Evolutionary conservation across 2,329 filamentous ascomycete species (phyloP).

Genomic region (Ascochyta pisi): DNA sequence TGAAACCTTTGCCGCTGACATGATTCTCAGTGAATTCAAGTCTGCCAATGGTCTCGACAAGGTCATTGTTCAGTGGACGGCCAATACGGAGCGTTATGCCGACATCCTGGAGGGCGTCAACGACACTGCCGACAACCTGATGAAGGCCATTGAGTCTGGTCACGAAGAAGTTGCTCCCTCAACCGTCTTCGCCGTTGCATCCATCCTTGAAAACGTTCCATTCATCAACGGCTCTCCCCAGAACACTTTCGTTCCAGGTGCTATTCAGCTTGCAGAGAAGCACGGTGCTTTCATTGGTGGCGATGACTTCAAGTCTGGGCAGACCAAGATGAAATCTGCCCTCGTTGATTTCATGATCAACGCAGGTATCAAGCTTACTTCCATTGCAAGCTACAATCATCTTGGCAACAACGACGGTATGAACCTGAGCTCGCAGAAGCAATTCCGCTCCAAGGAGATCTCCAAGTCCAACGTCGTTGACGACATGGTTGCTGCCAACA

Average conservation of each 20-base stretch:
- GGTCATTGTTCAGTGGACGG: conserved; percentile 97
- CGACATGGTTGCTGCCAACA: conserved; percentile 98
- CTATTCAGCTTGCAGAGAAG: conserved; percentile 85
- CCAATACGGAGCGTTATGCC: conserved; percentile 97
- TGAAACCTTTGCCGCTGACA: conserved; percentile 9
- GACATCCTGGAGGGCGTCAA: conserved; percentile 89
- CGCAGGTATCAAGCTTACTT: conserved; percentile 97
- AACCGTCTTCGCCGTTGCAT: conserved; percentile 93
- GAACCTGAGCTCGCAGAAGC: conserved; percentile 95
- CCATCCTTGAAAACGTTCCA: conserved; percentile 84
- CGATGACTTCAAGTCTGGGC: conserved; percentile 99
- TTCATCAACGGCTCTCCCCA: conserved; percentile 99
- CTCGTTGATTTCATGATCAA: conserved; percentile 98
- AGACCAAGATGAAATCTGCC: conserved; percentile 99
- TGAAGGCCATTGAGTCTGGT: conserved; percentile 84
- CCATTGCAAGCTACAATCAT: conserved; percentile 99
- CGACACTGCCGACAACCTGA: conserved; percentile 92
- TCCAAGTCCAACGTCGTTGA: conserved; percentile 99
- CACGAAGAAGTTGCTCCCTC: conserved; percentile 94
- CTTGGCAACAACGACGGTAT: conserved; percentile 99
- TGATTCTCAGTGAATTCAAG: conserved; percentile 76
- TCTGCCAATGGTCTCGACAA: conserved; percentile 83
- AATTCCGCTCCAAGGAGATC: conserved; percentile 99
- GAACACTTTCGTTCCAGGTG: conserved; percentile 97
- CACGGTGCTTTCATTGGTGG: conserved; percentile 91